Percentiles rank a stretch among this genome's conserved stretches.
phyloP scores from a whole-genome alignment of 805 yeast genomes.

The Metschnikowia anglica region DNA sequence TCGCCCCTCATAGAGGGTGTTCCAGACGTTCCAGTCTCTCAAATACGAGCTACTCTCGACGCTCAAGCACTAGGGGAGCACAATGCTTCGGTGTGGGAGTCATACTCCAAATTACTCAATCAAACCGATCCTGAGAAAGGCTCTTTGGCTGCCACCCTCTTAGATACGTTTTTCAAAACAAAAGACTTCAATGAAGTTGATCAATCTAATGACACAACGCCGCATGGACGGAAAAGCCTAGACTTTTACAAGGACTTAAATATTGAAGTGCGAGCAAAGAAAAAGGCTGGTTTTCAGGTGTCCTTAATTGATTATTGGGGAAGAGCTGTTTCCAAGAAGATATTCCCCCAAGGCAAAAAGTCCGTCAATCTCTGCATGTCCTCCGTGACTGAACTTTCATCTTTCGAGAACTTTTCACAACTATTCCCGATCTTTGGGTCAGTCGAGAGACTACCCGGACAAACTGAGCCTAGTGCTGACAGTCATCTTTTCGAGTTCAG shows the following conservation, averaged over 20 bases:
- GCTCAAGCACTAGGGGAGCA: conserved; percentile 59
- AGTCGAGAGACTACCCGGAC: conserved; percentile 38
- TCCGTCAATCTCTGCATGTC: conserved; percentile 41
- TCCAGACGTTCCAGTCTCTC: conserved; percentile 47
- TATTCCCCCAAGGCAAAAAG: conserved; percentile 39
- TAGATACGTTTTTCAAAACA: conserved; percentile 12
- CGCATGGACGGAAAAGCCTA: conserved; percentile 8
- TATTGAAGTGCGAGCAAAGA: conserved; percentile 52
- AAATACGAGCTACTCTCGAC: conserved; percentile 13
- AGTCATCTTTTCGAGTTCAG: conserved; percentile 58
- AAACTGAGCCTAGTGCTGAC: conserved; percentile 26
- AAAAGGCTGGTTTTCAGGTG: conserved; percentile 50
- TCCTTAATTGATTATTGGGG: conserved; percentile 74
- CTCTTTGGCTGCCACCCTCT: conserved; percentile 6
- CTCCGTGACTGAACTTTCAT: conserved; percentile 29
- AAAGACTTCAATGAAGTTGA: not conserved
- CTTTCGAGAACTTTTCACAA: conserved; percentile 39
- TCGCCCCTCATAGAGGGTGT: conserved; percentile 56
- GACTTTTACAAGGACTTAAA: conserved; percentile 54
- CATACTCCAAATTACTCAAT: conserved; percentile 4
- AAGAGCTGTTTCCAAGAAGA: conserved; percentile 50
- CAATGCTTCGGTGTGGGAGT: conserved; percentile 46
- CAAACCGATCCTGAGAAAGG: conserved; percentile 11
- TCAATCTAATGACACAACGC: not conserved
- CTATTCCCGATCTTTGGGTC: conserved; percentile 53